These are phyloP conservation scores for Alternaria arborescens DNA, from an alignment of 2,329 filamentous ascomycete genomes.

Conservation along the genomic window DNA sequence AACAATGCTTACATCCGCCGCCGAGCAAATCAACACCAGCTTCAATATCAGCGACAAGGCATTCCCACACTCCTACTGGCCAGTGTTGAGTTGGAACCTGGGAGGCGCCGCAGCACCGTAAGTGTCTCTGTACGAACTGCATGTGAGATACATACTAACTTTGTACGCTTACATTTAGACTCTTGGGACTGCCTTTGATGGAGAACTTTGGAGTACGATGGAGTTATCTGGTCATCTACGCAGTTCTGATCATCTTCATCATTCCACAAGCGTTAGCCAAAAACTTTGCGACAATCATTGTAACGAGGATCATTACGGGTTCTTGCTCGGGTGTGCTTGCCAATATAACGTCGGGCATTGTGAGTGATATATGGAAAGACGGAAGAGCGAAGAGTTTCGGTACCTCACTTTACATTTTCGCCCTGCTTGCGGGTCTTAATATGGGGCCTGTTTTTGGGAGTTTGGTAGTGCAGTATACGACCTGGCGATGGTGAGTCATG, in stretches of 20 bases:
- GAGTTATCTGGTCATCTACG: conserved; percentile 55
- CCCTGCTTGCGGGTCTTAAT: conserved; percentile 55
- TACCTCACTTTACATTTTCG: conserved; percentile 56
- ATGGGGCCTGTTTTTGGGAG: conserved; percentile 57
- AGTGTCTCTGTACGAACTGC: not conserved
- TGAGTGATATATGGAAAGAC: conserved; percentile 51
- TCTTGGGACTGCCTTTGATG: conserved; percentile 55
- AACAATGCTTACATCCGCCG: conserved; percentile 45
- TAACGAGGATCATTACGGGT: conserved; percentile 57
- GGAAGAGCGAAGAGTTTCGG: conserved; percentile 52
- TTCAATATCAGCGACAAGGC: conserved; percentile 50
- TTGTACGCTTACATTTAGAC: not conserved
- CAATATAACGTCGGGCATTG: conserved; percentile 49
- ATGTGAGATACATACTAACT: not conserved
- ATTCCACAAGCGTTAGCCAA: conserved; percentile 55
- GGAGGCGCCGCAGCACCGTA: conserved; percentile 53
- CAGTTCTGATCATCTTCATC: conserved; percentile 53
- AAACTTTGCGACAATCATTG: conserved; percentile 57
- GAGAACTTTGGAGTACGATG: conserved; percentile 57
- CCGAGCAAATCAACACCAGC: conserved; percentile 49
- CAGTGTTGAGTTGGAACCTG: conserved; percentile 53
- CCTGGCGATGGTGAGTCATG: conserved; percentile 54
- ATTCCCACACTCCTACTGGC: conserved; percentile 55
- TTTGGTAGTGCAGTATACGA: conserved; percentile 48
- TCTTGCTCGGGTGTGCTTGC: conserved; percentile 55